Evolutionary conservation across 192 early-diverging fungal species (phyloP), one percentile per base, ranked within the genome.

Genomic region (Phlyctochytrium planicorne): DNA sequence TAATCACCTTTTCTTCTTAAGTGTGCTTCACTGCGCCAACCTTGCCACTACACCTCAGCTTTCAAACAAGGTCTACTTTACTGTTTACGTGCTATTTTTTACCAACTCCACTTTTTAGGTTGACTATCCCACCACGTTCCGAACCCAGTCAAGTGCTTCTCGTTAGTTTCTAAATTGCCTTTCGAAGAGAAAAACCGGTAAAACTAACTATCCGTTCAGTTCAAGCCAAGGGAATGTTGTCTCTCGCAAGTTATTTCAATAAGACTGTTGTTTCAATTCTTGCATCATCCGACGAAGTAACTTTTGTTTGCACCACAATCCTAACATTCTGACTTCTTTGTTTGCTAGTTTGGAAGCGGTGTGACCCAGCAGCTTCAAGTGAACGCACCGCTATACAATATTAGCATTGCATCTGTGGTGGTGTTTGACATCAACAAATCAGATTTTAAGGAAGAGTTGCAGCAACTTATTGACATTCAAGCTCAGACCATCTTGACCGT

Each of bases 111-210:
- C n/a, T n/a, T n/a, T n/a, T n/a, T n/a, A n/a, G n/a, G n/a, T n/a
- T n/a, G 55, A 57, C 55, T 57, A 57, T 27, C 55, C 55, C 16
- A 57, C 55, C 55, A 57, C 55, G 14, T 57, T 57, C 55, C 55
- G 55, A 12, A 29, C 27, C 6, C 16, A 14, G 25, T 25, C 55
- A 12, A 57, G 27, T 27, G 16, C 20, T 27, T 14, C 55, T 27
- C 55, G 40, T 50, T 10, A 50, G 40, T 50, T 10, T 50, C 40
- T n/a, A n/a, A n/a, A 50, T 50, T 50, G 40, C n/a, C 40, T 50
- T 10, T 14, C 40, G 40, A 10, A n/a, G 40, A 50, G n/a, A 50
- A 50, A 14, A n/a, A n/a, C n/a, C n/a, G n/a, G n/a, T n/a, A n/a
- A n/a, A n/a, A n/a, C n/a, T n/a, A n/a, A n/a, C n/a, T n/a, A n/a